A percentile compares a stretch with the other conserved stretches of the same genome.
phyloP scores from a whole-genome alignment of 2,329 filamentous ascomycete genomes.

The Albifimbria verrucaria region DNA sequence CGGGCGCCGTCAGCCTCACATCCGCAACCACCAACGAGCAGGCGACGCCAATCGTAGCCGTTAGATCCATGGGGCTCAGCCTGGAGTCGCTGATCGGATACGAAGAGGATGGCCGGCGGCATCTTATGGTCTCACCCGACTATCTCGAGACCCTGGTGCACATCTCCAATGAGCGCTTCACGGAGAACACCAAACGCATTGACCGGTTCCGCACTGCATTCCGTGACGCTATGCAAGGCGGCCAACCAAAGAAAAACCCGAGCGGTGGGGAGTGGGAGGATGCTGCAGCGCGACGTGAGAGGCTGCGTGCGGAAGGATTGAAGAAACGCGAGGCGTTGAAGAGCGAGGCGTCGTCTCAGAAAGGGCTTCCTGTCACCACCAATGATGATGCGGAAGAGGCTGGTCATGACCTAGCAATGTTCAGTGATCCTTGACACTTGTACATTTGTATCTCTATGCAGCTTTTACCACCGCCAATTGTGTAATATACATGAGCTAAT shows the following conservation, averaged over 20 bases:
- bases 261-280: conserved; percentile 53
- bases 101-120: conserved; percentile 32
- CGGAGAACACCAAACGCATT: conserved; percentile 65
- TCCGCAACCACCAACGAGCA: conserved; percentile 28
- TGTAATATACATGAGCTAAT: conserved; percentile 28
- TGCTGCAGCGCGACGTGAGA: conserved; percentile 44
- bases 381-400: conserved; percentile 9
- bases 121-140: conserved; percentile 56
- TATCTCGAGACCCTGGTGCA: conserved; percentile 66
- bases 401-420: conserved; percentile 4
- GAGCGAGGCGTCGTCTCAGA: conserved; percentile 4
- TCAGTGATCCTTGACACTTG: conserved; percentile 14
- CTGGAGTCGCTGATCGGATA: conserved; percentile 79
- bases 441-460: conserved; percentile 24
- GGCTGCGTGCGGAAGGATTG: conserved; percentile 58
- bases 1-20: conserved; percentile 70
- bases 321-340: conserved; percentile 43
- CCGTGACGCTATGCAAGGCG: conserved; percentile 25
- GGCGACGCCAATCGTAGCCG: conserved; percentile 70
- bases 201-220: conserved; percentile 59
- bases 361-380: background rate
- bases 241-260: conserved; percentile 21
- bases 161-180: conserved; percentile 73
- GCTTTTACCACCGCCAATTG: conserved; percentile 26
- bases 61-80: conserved; percentile 77